Evolutionary conservation across 73 alveolate genomes (phyloP).

Genomic region (Paramecium caudatum): DNA sequence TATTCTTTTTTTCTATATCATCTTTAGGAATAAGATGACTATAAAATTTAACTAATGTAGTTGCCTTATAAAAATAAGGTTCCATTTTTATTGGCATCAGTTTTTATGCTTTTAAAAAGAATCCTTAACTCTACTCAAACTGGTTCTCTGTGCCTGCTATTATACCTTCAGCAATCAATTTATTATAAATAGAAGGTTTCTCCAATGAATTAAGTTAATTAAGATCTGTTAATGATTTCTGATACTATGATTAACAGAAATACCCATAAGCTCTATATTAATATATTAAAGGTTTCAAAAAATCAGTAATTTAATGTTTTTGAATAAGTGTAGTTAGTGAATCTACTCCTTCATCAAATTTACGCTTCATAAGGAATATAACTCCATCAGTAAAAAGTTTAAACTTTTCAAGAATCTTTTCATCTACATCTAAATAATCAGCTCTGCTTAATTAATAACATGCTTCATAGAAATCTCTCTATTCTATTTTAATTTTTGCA

Average conservation of each 20-base stretch:
- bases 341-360: constrained; percentile 86
- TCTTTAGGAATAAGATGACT: constrained; percentile 69
- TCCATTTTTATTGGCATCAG: constrained; percentile 75
- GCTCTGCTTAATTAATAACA: constrained; percentile 85
- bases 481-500: constrained; percentile 84
- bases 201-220: constrained; percentile 77
- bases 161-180: constrained; percentile 81
- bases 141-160: constrained; percentile 35
- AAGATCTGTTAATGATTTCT: constrained; percentile 82
- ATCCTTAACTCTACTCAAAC: constrained; percentile 65
- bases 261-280: constrained; percentile 92
- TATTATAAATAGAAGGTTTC: constrained; percentile 80
- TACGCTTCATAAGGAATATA: constrained; percentile 87
- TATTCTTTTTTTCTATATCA: constrained; percentile 57
- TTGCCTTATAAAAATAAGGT: constrained; percentile 76
- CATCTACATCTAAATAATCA: constrained; percentile 78
- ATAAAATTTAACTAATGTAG: constrained; percentile 72
- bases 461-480: constrained; percentile 92
- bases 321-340: constrained; percentile 77
- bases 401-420: constrained; percentile 77
- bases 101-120: constrained; percentile 74
- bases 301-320: constrained; percentile 65
- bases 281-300: constrained; percentile 80
- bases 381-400: constrained; percentile 90
- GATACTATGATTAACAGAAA: constrained; percentile 81